Evolutionary conservation across 73 alveolate species (phyloP), one percentile per base, ranked within the genome.

Genomic region (Tetrahymena thermophila): DNA sequence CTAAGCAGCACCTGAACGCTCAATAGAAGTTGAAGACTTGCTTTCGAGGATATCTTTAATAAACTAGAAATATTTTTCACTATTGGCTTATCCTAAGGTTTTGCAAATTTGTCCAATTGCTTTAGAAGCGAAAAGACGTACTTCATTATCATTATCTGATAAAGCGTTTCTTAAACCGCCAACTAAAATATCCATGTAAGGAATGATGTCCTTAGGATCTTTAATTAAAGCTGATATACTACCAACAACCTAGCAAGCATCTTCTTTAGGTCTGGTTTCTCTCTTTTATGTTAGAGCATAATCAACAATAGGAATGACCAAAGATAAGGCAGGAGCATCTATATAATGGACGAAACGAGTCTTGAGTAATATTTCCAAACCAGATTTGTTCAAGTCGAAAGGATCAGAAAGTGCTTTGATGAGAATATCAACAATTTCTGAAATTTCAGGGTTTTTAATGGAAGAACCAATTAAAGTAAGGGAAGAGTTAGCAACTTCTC

Each of bases 311-410:
- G 99, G 99, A 94, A 98, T 97, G 35, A 98, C 85, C 35, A 98
- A 96, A 28, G 98, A 97, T 94, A 98, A 96, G 34, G 98, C 94
- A 19, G 98, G 99, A 35, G 98, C 98, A 96, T 98, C 99, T 42
- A 98, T 96, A 35, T 97, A 97, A 95, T 98, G 99, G 43, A 96
- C 96, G 94, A 98, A 98, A 35, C 97, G 93, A 31, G 99, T 98
- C 19, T 98, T 97, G n/a, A 98, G 96, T 10, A 98, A 97, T 35
- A 94, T 96, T 40, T 96, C 94, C 9, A 98, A 95, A 35, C 98
- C 98, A 85, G 89, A 84, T 42, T 94, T 96, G 56, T 97, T 94
- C 38, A 96, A 94, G 43, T 56, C 96, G 83, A 71, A 94, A 25
- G 99, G 98, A 56, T 97, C 96, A 23, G 97, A 93, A 11, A 97